These are phyloP conservation scores for Plenodomus lindquistii DNA, from an alignment of 2,329 filamentous ascomycete species.

Conservation along the genomic window DNA sequence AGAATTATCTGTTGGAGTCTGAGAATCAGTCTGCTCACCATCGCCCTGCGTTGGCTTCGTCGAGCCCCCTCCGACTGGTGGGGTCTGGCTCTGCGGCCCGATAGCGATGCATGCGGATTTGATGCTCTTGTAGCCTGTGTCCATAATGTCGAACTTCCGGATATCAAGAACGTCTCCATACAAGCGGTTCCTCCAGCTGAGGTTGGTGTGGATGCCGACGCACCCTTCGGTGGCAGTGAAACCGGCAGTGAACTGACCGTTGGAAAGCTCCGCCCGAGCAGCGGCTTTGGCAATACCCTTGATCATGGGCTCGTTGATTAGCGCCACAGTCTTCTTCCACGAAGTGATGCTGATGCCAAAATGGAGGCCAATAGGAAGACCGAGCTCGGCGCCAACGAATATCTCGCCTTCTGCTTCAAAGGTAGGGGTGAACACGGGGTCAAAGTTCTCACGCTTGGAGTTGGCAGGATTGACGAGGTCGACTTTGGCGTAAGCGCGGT, in stretches of 20 bases:
- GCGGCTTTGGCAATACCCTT: constrained; percentile 4
- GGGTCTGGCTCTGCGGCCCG: neutral
- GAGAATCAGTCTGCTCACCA: neutral
- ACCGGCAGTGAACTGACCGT: constrained; percentile 1
- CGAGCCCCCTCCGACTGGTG: too few relatives aligned
- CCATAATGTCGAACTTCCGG: neutral
- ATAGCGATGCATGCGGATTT: constrained; percentile 1
- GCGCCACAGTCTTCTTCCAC: constrained; percentile 1
- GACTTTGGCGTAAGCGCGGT: constrained; percentile 2
- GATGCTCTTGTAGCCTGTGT: constrained; percentile 2
- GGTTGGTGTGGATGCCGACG: constrained; percentile 1
- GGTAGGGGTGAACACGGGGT: neutral
- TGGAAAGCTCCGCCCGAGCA: neutral
- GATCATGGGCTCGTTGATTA: constrained; percentile 3
- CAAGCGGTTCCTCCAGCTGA: constrained; percentile 2
- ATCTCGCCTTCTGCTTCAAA: constrained; percentile 2
- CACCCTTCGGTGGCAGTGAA: constrained; percentile 2
- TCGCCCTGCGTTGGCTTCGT: neutral
- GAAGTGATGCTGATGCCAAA: constrained; percentile 1
- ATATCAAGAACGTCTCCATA: neutral
- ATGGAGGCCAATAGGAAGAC: constrained; percentile 1
- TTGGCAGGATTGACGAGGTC: constrained; percentile 2
- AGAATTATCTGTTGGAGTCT: neutral
- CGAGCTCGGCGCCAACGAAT: constrained; percentile 1
- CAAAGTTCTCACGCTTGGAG: constrained; percentile 2